Conservation (phyloP, 176 grass and related monocot genomes). For the Stipa capillata region DNA sequence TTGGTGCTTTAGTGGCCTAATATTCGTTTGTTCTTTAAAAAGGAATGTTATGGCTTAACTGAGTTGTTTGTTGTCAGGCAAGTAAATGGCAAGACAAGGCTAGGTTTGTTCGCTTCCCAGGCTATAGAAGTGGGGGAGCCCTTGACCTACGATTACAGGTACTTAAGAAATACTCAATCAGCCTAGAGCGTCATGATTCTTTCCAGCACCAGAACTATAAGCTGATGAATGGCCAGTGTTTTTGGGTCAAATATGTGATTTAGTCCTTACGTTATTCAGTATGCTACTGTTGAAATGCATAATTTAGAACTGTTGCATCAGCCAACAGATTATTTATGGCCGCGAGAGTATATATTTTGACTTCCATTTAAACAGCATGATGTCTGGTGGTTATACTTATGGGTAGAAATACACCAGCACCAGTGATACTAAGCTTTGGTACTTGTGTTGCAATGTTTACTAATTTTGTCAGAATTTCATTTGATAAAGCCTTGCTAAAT, state of each 20-base stretch:
- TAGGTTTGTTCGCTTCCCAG: slow-evolving; percentile 63
- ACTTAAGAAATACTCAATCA: slow-evolving; percentile 19
- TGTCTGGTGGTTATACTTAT: background rate
- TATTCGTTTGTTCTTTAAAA: background rate
- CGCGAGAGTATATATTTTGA: background rate
- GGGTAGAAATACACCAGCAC: background rate
- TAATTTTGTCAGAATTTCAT: background rate
- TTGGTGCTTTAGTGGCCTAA: background rate
- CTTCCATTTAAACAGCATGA: background rate
- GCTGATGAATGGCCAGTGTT: background rate
- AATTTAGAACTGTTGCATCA: background rate
- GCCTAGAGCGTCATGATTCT: background rate
- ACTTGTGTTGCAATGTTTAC: background rate
- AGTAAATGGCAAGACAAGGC: slow-evolving; percentile 56
- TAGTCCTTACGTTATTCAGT: background rate
- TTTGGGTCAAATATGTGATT: background rate
- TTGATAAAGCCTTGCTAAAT: background rate
- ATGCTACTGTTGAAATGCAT: background rate
- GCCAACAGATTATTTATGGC: background rate
- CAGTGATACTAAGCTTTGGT: background rate
- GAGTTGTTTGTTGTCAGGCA: slow-evolving; percentile 28
- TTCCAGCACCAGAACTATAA: background rate
- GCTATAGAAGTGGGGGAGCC: slow-evolving; percentile 46
- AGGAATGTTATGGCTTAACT: background rate
- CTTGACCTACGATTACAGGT: slow-evolving; percentile 85